phyloP scores from a whole-genome alignment of 345 rosid genomes.

The Sapria himalayana region DNA sequence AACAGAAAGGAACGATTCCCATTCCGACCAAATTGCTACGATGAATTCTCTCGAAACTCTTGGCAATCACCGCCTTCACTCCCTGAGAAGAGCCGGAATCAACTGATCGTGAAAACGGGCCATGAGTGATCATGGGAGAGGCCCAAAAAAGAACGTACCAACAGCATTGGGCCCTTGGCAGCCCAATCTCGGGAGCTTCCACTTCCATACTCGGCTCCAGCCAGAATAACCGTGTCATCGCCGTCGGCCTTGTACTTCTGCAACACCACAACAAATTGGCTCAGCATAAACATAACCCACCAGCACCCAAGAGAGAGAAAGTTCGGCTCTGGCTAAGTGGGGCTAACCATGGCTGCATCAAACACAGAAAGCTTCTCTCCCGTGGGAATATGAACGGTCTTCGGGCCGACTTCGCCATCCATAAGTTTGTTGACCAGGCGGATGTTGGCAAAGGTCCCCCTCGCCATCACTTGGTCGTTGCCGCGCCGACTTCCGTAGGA shows the following conservation, averaged over 20 bases:
- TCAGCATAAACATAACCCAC: not conserved
- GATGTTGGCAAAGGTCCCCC: conserved; percentile 96
- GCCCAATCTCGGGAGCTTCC: conserved; percentile 99
- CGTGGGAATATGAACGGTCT: conserved; percentile 77
- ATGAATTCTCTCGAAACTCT: conserved; percentile 96
- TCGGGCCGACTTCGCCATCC: conserved; percentile 92
- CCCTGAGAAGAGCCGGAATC: conserved; percentile 54
- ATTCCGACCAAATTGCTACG: conserved; percentile 95
- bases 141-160: conserved; percentile 37
- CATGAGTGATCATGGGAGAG: too few species aligned
- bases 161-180: conserved; percentile 94
- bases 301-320: not conserved
- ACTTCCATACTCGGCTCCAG: conserved; percentile 98
- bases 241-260: conserved; percentile 78
- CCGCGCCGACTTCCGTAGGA: conserved; percentile 99
- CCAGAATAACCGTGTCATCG: conserved; percentile 59
- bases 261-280: conserved; percentile 3
- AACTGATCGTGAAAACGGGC: too few species aligned
- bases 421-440: conserved; percentile 90
- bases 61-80: conserved; percentile 88
- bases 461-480: conserved; percentile 87
- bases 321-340: not conserved
- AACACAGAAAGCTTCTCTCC: conserved; percentile 90
- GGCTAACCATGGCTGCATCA: conserved; percentile 72
- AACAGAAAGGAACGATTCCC: conserved; percentile 93